Conservation (phyloP, 495 filamentous ascomycete species). For the Usnea hakonensis region DNA sequence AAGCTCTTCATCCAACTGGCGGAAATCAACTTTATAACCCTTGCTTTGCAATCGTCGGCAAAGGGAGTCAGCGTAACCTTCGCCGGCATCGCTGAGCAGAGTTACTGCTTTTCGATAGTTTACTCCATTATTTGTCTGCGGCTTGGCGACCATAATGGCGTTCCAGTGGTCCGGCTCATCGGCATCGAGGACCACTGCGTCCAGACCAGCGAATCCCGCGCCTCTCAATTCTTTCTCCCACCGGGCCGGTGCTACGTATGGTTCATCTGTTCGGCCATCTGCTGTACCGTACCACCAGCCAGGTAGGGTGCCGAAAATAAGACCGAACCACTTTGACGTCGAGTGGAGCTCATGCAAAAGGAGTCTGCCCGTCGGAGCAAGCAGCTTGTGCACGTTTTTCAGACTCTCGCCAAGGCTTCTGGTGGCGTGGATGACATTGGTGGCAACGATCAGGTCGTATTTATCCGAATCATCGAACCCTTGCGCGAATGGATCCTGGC, state of each 20-base stretch:
- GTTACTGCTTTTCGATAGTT: no score
- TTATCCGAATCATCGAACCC: slow-evolving; percentile 23
- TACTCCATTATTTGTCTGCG: not conserved
- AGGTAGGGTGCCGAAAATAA: not conserved
- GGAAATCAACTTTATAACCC: no score
- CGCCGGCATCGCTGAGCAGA: no score
- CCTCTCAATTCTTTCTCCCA: not conserved
- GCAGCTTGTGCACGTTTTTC: slow-evolving; percentile 1
- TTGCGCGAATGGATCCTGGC: slow-evolving; percentile 27
- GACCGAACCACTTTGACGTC: no score
- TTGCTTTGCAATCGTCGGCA: no score
- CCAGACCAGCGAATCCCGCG: not conserved
- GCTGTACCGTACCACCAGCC: not conserved
- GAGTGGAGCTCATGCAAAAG: slow-evolving; percentile 2
- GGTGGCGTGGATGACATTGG: slow-evolving; percentile 48
- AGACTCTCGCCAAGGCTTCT: not conserved
- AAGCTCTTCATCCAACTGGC: no score
- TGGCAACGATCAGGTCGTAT: slow-evolving; percentile 41
- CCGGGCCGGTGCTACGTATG: not conserved
- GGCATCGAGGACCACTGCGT: not conserved
- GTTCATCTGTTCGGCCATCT: not conserved
- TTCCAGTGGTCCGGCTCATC: not conserved
- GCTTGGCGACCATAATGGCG: slow-evolving; percentile 1
- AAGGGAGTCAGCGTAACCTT: no score
- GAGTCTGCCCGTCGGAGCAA: slow-evolving; percentile 6